These are phyloP conservation scores for Stagonosporopsis tanaceti DNA, from an alignment of 2,329 filamentous ascomycete species.

Conservation along the genomic window DNA sequence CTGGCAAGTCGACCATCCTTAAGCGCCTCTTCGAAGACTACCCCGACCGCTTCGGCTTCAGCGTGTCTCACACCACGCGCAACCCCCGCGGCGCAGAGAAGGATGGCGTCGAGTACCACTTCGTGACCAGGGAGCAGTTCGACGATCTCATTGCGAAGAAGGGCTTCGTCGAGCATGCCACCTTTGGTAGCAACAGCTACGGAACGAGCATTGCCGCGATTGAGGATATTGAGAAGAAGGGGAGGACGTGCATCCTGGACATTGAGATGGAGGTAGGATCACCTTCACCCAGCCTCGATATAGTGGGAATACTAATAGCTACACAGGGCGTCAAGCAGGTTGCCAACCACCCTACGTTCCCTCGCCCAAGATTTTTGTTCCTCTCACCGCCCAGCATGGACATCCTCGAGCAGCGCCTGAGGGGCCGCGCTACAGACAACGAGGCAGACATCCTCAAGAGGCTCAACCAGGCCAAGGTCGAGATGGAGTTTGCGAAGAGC, in stretches of 20 bases:
- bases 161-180: conserved; percentile 86
- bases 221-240: conserved; percentile 74
- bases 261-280: conserved; percentile 88
- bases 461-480: conserved; percentile 57
- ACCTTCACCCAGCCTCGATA: too few relatives aligned
- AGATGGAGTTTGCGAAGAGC: conserved; percentile 52
- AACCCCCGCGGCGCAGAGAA: conserved; percentile 76
- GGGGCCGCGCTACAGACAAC: conserved; percentile 53
- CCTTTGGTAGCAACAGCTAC: conserved; percentile 87
- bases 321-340: conserved; percentile 87
- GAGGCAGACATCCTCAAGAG: conserved; percentile 59
- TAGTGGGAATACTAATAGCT: background rate
- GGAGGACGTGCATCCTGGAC: conserved; percentile 82
- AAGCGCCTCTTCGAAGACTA: conserved; percentile 73
- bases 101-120: conserved; percentile 81
- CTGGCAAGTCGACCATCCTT: conserved; percentile 83
- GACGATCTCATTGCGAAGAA: conserved; percentile 61
- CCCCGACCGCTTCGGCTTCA: conserved; percentile 71
- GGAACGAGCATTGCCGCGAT: conserved; percentile 85
- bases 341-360: conserved; percentile 72
- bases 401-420: conserved; percentile 70
- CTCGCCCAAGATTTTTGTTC: conserved; percentile 80
- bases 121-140: conserved; percentile 63
- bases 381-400: conserved; percentile 80
- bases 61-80: conserved; percentile 78